Conservation (phyloP, 345 rosid genomes). For the Camelina sativa region DNA sequence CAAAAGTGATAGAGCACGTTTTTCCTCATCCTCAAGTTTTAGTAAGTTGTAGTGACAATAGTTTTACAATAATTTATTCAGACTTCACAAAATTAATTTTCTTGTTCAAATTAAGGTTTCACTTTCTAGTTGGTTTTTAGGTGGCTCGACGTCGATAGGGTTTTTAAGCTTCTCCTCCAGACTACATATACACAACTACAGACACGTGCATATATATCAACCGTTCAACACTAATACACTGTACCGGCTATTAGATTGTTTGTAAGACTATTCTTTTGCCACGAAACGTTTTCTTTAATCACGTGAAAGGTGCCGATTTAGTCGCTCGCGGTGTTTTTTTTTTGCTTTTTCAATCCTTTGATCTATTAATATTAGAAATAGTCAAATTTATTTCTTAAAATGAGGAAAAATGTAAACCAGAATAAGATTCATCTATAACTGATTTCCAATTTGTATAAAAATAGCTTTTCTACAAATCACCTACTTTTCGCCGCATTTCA, state of each 20-base stretch:
- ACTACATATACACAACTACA: neutral
- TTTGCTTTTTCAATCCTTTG: conserved; percentile 2
- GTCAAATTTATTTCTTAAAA: conserved; percentile 9
- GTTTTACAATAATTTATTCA: neutral
- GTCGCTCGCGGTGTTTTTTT: conserved; percentile 15
- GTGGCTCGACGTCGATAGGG: neutral
- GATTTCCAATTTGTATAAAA: conserved; percentile 23
- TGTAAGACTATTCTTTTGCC: conserved; percentile 8
- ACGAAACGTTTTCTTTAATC: conserved; percentile 17
- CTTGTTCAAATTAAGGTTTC: neutral
- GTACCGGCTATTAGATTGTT: neutral
- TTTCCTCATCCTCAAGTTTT: neutral
- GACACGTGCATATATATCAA: neutral
- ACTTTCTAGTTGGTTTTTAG: neutral
- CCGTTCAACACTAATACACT: neutral
- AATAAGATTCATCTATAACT: neutral
- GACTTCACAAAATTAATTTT: neutral
- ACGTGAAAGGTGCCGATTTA: conserved; percentile 38
- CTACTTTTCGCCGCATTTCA: conserved; percentile 36
- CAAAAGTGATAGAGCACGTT: neutral
- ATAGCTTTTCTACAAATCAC: conserved; percentile 26
- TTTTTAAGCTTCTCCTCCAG: neutral
- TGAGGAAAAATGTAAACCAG: neutral
- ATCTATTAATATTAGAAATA: conserved; percentile 15
- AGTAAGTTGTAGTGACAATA: neutral